Evolutionary conservation across 1,284 basidiomycete genomes (phyloP), one percentile per base, ranked within the genome.

Genomic region (Boletus semigastroideus): DNA sequence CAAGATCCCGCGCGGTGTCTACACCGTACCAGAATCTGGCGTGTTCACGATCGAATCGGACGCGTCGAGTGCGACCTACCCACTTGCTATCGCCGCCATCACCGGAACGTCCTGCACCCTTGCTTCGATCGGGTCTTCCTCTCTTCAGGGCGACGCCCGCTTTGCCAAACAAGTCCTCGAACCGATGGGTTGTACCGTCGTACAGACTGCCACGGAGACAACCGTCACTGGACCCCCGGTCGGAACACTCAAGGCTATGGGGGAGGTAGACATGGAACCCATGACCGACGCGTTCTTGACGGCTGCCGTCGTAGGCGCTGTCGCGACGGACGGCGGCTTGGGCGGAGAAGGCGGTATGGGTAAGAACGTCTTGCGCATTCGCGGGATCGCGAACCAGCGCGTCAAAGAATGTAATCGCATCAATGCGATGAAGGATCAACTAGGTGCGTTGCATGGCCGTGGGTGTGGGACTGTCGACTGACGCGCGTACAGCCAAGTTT

Each of bases 271-370:
- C 68, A 99, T 99, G 97, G 94, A 98, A 73, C 86, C 90, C n/a
- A 99, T 99, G 96, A 99, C 97, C 11, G 96, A 99, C 69, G 96
- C 95, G 7, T 99, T 99, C 78, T 81, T 99, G 70, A 98, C 95
- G 1, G 96, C 96, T 1, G 89, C 85, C 9, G 94, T 90, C 3
- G 76, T 99, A 16, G 93, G 94, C 46, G 95, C 96, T 49, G 90
- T 96, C 20, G 92, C 93, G 0, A 58, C 76, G 9, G 60, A 66
- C 25, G 71, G 65, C 9, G 66, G 75, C 10, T 56, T 67, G 34
- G 64, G 76, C 1, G 31, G 72, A 65, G 45, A 52, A 48, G 48
- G 59, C 7, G 41, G 54, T 19, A 48, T 56, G 5, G 57, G 71
- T 64, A 46, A 69, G 54, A 78, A 74, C 27, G 78, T 78, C 55